A percentile compares a stretch with the other conserved stretches of the same genome.
These are phyloP conservation scores for Aurifilum marmelostoma DNA, from an alignment of 2,329 filamentous ascomycete genomes.

Conservation along the genomic window DNA sequence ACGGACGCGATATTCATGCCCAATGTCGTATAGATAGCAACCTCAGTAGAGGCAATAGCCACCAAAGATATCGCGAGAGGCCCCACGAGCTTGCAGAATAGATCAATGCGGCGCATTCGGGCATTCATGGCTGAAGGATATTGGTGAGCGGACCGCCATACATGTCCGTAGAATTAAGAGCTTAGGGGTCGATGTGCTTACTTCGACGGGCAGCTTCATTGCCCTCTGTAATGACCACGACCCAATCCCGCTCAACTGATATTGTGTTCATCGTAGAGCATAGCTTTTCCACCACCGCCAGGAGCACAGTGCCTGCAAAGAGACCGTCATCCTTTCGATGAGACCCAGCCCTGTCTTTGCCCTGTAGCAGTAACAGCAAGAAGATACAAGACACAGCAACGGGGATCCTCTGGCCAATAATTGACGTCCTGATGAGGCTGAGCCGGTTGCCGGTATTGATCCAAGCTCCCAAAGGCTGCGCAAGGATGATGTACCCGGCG, in stretches of 20 bases:
- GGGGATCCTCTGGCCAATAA: slow-evolving; percentile 46
- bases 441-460: slow-evolving; percentile 62
- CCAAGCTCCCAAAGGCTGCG: slow-evolving; percentile 59
- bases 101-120: slow-evolving; percentile 60
- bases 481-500: slow-evolving; percentile 59
- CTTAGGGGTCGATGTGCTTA: slow-evolving; percentile 24
- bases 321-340: slow-evolving; percentile 36
- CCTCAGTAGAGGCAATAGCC: slow-evolving; percentile 46
- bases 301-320: slow-evolving; percentile 45
- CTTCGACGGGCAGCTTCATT: slow-evolving; percentile 37
- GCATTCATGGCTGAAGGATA: slow-evolving; percentile 49
- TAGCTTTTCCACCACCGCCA: slow-evolving; percentile 73
- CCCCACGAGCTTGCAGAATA: slow-evolving; percentile 60
- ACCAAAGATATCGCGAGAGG: slow-evolving; percentile 56
- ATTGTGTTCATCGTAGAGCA: slow-evolving; percentile 64
- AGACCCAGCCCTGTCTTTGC: slow-evolving; percentile 33
- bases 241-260: slow-evolving; percentile 73
- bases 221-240: slow-evolving; percentile 53
- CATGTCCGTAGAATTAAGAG: neutral
- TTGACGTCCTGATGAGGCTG: slow-evolving; percentile 54
- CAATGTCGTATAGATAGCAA: slow-evolving; percentile 52
- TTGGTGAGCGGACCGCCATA: slow-evolving; percentile 9
- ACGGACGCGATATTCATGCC: slow-evolving; percentile 53
- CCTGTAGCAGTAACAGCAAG: slow-evolving; percentile 44
- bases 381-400: slow-evolving; percentile 53